phyloP scores from a whole-genome alignment of 2,329 filamentous ascomycete genomes.

The Aphanoascus verrucosus region DNA sequence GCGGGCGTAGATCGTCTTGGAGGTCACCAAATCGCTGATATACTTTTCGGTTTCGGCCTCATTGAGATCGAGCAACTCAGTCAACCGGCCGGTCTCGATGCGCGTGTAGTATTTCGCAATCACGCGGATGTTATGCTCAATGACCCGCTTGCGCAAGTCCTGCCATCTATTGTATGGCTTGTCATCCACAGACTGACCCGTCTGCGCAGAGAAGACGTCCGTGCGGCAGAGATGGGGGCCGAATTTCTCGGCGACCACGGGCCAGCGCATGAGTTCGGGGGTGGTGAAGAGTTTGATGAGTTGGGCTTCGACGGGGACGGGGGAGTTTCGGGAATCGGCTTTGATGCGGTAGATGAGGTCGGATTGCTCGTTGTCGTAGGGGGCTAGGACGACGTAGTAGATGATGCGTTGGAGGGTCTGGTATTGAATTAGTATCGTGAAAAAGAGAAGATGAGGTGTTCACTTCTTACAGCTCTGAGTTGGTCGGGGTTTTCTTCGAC shows the following conservation, averaged over 20 bases:
- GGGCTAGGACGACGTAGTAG: slow-evolving; percentile 92
- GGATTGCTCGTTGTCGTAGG: slow-evolving; percentile 97
- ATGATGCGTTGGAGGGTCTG: slow-evolving; percentile 88
- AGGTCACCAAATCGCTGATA: slow-evolving; percentile 91
- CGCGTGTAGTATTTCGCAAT: slow-evolving; percentile 98
- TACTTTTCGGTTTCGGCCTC: slow-evolving; percentile 98
- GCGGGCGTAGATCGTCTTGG: slow-evolving; percentile 95
- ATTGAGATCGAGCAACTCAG: slow-evolving; percentile 77
- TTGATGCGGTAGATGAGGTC: slow-evolving; percentile 91
- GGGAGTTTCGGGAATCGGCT: slow-evolving; percentile 67
- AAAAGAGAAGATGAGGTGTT: slow-evolving; percentile 15
- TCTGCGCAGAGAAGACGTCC: slow-evolving; percentile 70
- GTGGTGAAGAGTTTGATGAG: slow-evolving; percentile 91
- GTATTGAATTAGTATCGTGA: slow-evolving; percentile 6
- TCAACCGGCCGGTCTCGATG: slow-evolving; percentile 83
- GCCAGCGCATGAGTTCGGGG: slow-evolving; percentile 96
- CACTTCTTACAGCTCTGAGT: slow-evolving; percentile 66
- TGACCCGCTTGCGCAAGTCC: slow-evolving; percentile 92
- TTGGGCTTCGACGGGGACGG: slow-evolving; percentile 68
- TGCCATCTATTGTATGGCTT: slow-evolving; percentile 83
- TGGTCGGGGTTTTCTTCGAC: slow-evolving; percentile 83
- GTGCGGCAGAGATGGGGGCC: slow-evolving; percentile 77
- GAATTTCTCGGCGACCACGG: slow-evolving; percentile 78
- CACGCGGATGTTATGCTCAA: slow-evolving; percentile 97
- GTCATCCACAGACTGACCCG: slow-evolving; percentile 51